A percentile compares a stretch with the other conserved stretches of the same genome.
Evolutionary conservation across 1,139 yeast genomes (phyloP).

Genomic region (Blastobotrys persicus): DNA sequence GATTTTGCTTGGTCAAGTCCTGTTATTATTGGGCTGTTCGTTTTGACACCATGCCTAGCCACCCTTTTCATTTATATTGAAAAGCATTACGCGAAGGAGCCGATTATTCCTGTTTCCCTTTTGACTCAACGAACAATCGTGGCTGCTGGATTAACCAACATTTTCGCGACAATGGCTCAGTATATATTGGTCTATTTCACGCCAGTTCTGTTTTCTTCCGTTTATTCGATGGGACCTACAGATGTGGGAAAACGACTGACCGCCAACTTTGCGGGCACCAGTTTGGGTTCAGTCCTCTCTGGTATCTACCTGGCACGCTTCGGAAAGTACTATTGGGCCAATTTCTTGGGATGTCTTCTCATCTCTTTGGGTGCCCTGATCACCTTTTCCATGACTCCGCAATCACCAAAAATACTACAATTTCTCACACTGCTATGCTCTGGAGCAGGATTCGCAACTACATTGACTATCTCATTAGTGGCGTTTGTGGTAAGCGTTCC

Average conservation of each 20-base stretch:
- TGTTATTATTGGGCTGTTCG: constrained; percentile 36
- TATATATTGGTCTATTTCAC: constrained; percentile 57
- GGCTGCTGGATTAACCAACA: constrained; percentile 64
- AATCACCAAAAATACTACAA: constrained; percentile 26
- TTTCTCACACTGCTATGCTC: constrained; percentile 42
- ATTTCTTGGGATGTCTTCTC: constrained; percentile 45
- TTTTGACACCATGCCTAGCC: constrained; percentile 32
- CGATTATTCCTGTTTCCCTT: constrained; percentile 61
- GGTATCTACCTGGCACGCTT: constrained; percentile 67
- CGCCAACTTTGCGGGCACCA: constrained; percentile 65
- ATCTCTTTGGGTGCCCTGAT: constrained; percentile 46
- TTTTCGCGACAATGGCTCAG: constrained; percentile 58
- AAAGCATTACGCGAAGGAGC: constrained; percentile 54
- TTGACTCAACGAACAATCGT: constrained; percentile 56
- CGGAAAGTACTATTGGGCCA: constrained; percentile 60
- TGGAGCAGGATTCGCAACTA: constrained; percentile 58
- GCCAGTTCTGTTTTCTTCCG: constrained; percentile 63
- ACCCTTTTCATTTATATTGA: constrained; percentile 51
- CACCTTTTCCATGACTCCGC: constrained; percentile 26
- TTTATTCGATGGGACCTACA: constrained; percentile 52
- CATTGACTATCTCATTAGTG: constrained; percentile 62
- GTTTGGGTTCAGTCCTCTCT: constrained; percentile 64
- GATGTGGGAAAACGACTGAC: constrained; percentile 60
- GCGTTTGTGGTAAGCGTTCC: constrained; percentile 67
- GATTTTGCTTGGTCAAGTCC: constrained; percentile 42